Base-by-base conservation (phyloP, 2,329 filamentous ascomycete species). In the Verticillium alfalfae region DNA sequence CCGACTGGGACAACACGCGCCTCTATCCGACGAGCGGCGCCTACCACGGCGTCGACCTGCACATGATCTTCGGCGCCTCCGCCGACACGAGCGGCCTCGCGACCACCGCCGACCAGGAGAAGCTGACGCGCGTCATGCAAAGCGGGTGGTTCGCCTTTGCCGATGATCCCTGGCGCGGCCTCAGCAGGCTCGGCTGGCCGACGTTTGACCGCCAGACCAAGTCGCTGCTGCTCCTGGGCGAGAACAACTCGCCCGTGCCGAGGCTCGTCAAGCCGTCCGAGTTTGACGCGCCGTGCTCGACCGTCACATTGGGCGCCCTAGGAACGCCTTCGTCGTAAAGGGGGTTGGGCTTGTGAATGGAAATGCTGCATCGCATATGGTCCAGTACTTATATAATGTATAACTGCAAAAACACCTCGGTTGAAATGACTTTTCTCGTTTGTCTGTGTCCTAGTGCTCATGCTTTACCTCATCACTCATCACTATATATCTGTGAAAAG, bases 21-120 rank as follows among this genome's bases (percentile, higher is more conserved):
- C 69, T 83, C 31, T 81, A 78, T 60, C 72, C 73, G 0, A 73
- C 70, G 5, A 81, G 78, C 49, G 78, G 79, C 4, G 78, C 79
- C 0, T 84, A 82, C 64, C 81, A 84, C 58, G 81, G 78, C 0
- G 73, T 74, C 1, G 80, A 82, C 37, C 59, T 82, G 59, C 75
- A 79, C 61, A 81, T 81, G 75, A 69, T 81, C 16, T 81, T 81
- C 62, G 78, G 78, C 1, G 76, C 71, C 2, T 75, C 74, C 0
- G 70, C 61, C 3, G 71, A 74, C 26, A 73, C 79, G 49, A 78
- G 73, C 57, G 78, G 76, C 2, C 67, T 79, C 10, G 65, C 70
- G 0, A 67, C 72, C 7, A 67, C 67, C 0, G 58, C 61, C 0
- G 63, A 67, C 0, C 75, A 81, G 65, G 66, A 64, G 12, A 36